Evolutionary conservation across 495 filamentous ascomycete genomes (phyloP).

Genomic region (Amphirosellinia nigrospora): DNA sequence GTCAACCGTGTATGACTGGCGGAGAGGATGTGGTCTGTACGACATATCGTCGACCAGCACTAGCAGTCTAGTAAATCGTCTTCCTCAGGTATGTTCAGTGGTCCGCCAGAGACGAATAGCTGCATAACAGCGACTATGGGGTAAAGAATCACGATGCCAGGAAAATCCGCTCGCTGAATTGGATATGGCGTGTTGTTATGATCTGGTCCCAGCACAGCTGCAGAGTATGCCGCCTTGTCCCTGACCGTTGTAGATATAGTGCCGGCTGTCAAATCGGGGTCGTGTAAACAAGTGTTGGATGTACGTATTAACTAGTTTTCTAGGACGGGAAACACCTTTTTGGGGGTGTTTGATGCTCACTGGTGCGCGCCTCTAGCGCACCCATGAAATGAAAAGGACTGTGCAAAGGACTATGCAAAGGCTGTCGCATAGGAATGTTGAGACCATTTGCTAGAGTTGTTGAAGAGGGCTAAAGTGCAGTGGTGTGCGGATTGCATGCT

Average conservation of each 20-base stretch:
- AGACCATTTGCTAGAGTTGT: conserved; percentile 17
- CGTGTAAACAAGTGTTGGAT: conserved; percentile 4
- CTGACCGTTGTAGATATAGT: background rate
- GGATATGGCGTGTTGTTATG: background rate
- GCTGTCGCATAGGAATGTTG: conserved; percentile 27
- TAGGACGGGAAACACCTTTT: conserved; percentile 11
- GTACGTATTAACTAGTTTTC: conserved; percentile 1
- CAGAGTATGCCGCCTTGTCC: background rate
- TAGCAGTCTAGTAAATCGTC: conserved; percentile 29
- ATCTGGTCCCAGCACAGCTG: conserved; percentile 1
- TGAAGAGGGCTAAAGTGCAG: background rate
- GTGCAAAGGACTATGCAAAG: conserved; percentile 27
- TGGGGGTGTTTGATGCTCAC: background rate
- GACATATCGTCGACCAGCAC: conserved; percentile 53
- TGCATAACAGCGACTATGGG: conserved; percentile 41
- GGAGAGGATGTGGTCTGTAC: conserved; percentile 60
- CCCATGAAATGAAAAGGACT: conserved; percentile 31
- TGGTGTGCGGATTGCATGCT: conserved; percentile 8
- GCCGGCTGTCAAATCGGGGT: background rate
- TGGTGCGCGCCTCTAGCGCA: conserved; percentile 37
- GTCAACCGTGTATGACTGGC: conserved; percentile 69
- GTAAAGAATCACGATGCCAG: conserved; percentile 12
- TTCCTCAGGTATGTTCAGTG: conserved; percentile 35
- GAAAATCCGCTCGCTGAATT: background rate
- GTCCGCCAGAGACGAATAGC: conserved; percentile 34